Evolutionary conservation across 2,329 filamentous ascomycete genomes (phyloP).

Genomic region (Magnaporthales sp.): DNA sequence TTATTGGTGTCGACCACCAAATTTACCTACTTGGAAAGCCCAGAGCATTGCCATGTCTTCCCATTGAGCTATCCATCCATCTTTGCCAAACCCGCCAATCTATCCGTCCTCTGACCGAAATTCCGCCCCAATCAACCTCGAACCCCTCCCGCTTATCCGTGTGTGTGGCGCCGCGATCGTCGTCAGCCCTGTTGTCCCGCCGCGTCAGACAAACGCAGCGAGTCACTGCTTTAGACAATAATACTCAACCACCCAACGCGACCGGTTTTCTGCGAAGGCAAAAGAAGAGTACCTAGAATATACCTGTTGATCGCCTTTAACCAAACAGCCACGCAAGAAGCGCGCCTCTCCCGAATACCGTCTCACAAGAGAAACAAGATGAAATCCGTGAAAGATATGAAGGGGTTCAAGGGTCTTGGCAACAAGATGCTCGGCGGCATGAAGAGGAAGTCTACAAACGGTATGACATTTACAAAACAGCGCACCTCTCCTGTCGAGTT

Average conservation of each 20-base stretch:
- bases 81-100: not conserved
- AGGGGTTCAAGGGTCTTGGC: slow-evolving; percentile 37
- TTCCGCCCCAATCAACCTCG: not conserved
- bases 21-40: not conserved
- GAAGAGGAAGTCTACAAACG: slow-evolving; percentile 33
- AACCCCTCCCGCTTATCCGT: not conserved
- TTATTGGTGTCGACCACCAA: not conserved
- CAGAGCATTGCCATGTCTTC: not conserved
- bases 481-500: not conserved
- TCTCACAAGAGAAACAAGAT: not conserved
- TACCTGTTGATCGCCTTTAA: not conserved
- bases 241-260: not conserved
- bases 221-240: not conserved
- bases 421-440: slow-evolving; percentile 49
- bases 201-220: not conserved
- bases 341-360: not conserved
- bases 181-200: not conserved
- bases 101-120: not conserved
- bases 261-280: not conserved
- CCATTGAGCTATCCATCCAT: not conserved
- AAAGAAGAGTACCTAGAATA: not conserved
- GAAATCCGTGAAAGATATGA: slow-evolving; percentile 24
- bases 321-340: not conserved
- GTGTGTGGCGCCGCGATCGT: not conserved
- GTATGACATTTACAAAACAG: not conserved